phyloP scores from a whole-genome alignment of 129 eudicot genomes.

The Glebionis coronaria region DNA sequence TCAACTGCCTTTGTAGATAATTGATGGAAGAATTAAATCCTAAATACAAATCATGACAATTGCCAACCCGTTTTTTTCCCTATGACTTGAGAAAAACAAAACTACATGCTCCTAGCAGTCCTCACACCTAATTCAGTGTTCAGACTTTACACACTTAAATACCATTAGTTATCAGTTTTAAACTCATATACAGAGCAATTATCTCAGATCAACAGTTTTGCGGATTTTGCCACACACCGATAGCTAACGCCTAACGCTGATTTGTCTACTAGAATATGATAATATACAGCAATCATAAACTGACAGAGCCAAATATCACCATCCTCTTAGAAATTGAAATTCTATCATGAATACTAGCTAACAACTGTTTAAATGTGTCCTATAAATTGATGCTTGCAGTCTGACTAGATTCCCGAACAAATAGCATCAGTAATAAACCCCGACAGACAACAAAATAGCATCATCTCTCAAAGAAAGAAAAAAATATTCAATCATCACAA shows the following conservation, averaged over 20 bases:
- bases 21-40: constrained; percentile 1
- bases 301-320: constrained; percentile 1
- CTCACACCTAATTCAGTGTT: background rate
- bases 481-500: no score
- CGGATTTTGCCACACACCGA: no score
- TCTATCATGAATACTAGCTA: background rate
- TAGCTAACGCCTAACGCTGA: no score
- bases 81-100: background rate
- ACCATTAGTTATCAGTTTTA: background rate
- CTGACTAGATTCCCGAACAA: no score
- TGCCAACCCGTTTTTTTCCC: constrained; percentile 12
- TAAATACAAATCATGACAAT: constrained; percentile 20
- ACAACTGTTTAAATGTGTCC: no score
- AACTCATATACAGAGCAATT: background rate
- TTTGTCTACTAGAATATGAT: no score
- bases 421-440: no score
- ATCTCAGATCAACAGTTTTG: constrained; percentile 17
- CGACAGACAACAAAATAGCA: no score
- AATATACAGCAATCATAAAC: constrained; percentile 13
- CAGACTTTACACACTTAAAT: background rate
- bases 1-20: constrained; percentile 10
- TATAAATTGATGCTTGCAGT: no score
- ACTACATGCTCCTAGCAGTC: background rate
- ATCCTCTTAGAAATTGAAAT: background rate
- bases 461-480: no score